A percentile compares a stretch with the other conserved stretches of the same genome.
phyloP scores from a whole-genome alignment of 1,284 basidiomycete species.

The Cutaneotrichosporon cutaneum region DNA sequence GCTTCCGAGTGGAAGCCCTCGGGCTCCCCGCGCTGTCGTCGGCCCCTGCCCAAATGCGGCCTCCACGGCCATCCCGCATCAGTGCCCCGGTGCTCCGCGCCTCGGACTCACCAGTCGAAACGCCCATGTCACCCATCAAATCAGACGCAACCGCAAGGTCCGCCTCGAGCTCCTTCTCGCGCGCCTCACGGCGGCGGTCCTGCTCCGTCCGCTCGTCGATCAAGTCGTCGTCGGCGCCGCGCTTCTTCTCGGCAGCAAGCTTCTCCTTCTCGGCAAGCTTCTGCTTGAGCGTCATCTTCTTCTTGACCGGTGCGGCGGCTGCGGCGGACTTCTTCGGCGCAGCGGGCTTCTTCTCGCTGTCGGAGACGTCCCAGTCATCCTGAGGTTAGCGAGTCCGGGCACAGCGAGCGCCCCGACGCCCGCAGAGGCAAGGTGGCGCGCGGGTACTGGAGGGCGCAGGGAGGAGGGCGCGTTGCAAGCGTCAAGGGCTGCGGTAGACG shows the following conservation, averaged over 20 bases:
- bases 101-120: conserved; percentile 9
- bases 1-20: too few relatives aligned
- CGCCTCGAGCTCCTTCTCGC: conserved; percentile 74
- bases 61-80: too few relatives aligned
- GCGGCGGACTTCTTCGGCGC: conserved; percentile 52
- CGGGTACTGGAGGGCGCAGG: too few relatives aligned
- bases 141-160: conserved; percentile 81
- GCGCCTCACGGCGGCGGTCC: conserved; percentile 71
- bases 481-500: background rate
- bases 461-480: too few relatives aligned
- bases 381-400: conserved; percentile 48
- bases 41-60: too few relatives aligned
- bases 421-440: too few relatives aligned
- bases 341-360: conserved; percentile 63
- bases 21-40: too few relatives aligned
- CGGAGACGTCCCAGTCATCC: conserved; percentile 92
- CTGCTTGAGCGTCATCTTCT: conserved; percentile 83
- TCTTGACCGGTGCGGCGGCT: conserved; percentile 68
- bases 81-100: background rate
- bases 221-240: conserved; percentile 63
- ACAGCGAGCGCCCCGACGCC: too few relatives aligned
- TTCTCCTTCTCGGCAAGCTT: conserved; percentile 80
- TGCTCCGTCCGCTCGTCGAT: conserved; percentile 65
- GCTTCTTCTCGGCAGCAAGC: conserved; percentile 57
- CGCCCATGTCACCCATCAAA: conserved; percentile 67